Evolutionary conservation across 495 filamentous ascomycete species (phyloP).

Genomic region (Aspergillus ellipticus): DNA sequence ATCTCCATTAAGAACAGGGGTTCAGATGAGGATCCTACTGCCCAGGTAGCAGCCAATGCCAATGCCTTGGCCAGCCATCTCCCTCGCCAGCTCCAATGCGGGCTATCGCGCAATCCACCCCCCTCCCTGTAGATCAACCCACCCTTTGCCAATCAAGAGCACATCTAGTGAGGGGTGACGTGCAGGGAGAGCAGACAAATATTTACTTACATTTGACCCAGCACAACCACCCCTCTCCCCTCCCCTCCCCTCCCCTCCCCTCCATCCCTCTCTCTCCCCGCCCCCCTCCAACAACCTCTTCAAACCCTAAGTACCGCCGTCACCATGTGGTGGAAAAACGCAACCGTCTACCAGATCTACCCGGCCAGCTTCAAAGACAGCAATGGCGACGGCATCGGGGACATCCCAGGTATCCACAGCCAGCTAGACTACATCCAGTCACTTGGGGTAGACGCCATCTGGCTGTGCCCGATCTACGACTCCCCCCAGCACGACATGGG

Average conservation of each 20-base stretch:
- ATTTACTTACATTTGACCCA: too few relatives aligned
- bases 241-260: not conserved
- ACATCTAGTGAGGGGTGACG: too few relatives aligned
- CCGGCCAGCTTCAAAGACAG: conserved; percentile 38
- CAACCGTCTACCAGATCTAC: conserved; percentile 41
- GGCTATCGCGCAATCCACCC: too few relatives aligned
- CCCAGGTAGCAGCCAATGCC: too few relatives aligned
- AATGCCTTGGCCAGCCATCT: too few relatives aligned
- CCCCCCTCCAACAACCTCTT: too few relatives aligned
- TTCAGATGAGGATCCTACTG: too few relatives aligned
- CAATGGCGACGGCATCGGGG: conserved; percentile 47
- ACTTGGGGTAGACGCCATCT: conserved; percentile 38
- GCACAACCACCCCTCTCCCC: not conserved
- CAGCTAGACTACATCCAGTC: conserved; percentile 56
- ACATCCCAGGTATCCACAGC: conserved; percentile 56
- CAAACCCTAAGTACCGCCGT: not conserved
- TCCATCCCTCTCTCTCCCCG: not conserved
- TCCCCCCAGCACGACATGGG: conserved; percentile 56
- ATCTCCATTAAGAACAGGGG: too few relatives aligned
- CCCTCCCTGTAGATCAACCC: too few relatives aligned
- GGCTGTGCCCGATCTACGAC: conserved; percentile 41
- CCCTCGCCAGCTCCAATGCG: too few relatives aligned
- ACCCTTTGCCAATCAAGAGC: too few relatives aligned
- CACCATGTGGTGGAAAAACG: conserved; percentile 36
- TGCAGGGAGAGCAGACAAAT: too few relatives aligned